Conservation (phyloP, 78 protist genomes). For the Diacronema lutheri region DNA sequence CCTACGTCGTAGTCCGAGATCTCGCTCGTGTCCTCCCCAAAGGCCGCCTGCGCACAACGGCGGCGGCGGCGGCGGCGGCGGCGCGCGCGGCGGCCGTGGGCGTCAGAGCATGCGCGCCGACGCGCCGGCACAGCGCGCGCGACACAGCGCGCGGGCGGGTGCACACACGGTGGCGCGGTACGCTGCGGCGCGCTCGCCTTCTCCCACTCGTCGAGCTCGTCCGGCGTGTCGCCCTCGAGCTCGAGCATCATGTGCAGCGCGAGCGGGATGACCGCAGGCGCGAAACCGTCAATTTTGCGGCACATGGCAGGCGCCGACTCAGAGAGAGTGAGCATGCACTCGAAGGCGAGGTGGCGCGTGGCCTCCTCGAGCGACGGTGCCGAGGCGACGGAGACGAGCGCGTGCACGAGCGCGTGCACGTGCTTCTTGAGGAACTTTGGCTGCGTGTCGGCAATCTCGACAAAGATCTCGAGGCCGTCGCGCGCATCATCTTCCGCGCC, state of each 20-base stretch:
- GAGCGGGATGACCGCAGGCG: constrained; percentile 30
- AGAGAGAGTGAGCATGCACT: constrained; percentile 34
- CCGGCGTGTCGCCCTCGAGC: neutral
- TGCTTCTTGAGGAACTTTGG: constrained; percentile 5
- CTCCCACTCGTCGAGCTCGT: constrained; percentile 5
- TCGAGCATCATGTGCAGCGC: constrained; percentile 58
- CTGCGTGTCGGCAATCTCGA: constrained; percentile 19
- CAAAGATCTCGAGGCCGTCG: constrained; percentile 22
- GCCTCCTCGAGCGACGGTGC: constrained; percentile 7
- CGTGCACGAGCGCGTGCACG: neutral
- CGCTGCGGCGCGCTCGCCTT: neutral
- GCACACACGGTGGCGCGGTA: too few relatives aligned
- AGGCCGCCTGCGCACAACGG: too few relatives aligned
- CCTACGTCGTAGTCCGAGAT: constrained; percentile 55
- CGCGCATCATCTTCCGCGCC: constrained; percentile 21
- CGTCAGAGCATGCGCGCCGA: neutral
- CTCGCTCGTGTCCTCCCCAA: constrained; percentile 42
- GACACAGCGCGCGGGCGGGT: neutral
- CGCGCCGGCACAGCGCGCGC: neutral
- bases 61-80: neutral
- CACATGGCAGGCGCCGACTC: constrained; percentile 14
- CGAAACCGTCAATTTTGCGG: constrained; percentile 1
- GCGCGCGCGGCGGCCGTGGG: constrained; percentile 25
- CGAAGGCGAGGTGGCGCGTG: constrained; percentile 42
- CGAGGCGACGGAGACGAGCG: neutral